These are phyloP conservation scores for Phytophthora pistaciae DNA, from an alignment of 352 stramenopile genomes.

Conservation along the genomic window DNA sequence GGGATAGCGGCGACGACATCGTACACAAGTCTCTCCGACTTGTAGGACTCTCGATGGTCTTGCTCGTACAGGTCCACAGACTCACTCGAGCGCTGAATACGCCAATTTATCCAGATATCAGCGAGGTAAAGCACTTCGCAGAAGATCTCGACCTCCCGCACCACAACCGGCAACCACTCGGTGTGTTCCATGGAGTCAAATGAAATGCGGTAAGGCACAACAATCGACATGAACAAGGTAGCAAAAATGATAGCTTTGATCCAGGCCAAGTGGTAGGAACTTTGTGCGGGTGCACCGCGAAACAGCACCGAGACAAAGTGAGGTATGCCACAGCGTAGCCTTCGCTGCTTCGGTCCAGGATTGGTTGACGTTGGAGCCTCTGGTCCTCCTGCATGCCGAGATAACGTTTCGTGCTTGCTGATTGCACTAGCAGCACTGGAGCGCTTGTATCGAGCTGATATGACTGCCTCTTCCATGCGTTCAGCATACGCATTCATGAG, in stretches of 20 bases:
- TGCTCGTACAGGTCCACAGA: slow-evolving; percentile 72
- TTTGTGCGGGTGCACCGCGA: slow-evolving; percentile 50
- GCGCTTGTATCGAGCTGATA: slow-evolving; percentile 44
- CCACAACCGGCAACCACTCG: slow-evolving; percentile 32
- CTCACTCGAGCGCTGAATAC: slow-evolving; percentile 37
- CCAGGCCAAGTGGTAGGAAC: slow-evolving; percentile 57
- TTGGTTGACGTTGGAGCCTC: background rate
- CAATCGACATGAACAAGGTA: slow-evolving; percentile 54
- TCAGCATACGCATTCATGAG: slow-evolving; percentile 43
- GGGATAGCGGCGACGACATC: slow-evolving; percentile 57
- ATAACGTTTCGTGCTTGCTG: slow-evolving; percentile 22
- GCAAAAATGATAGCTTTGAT: slow-evolving; percentile 46
- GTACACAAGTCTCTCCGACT: slow-evolving; percentile 49
- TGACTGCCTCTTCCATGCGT: slow-evolving; percentile 47
- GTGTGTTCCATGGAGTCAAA: slow-evolving; percentile 47
- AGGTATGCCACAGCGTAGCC: slow-evolving; percentile 8
- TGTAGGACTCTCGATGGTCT: slow-evolving; percentile 50
- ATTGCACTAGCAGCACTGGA: slow-evolving; percentile 34
- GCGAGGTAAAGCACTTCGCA: slow-evolving; percentile 63
- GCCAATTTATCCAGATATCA: slow-evolving; percentile 73
- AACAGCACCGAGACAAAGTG: slow-evolving; percentile 28
- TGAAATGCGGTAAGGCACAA: slow-evolving; percentile 67
- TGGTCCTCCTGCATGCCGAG: slow-evolving; percentile 7
- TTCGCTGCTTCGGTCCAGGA: background rate
- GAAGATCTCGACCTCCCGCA: slow-evolving; percentile 46